phyloP scores from a whole-genome alignment of 1,284 basidiomycete genomes.

The Ceratobasidium sp. region DNA sequence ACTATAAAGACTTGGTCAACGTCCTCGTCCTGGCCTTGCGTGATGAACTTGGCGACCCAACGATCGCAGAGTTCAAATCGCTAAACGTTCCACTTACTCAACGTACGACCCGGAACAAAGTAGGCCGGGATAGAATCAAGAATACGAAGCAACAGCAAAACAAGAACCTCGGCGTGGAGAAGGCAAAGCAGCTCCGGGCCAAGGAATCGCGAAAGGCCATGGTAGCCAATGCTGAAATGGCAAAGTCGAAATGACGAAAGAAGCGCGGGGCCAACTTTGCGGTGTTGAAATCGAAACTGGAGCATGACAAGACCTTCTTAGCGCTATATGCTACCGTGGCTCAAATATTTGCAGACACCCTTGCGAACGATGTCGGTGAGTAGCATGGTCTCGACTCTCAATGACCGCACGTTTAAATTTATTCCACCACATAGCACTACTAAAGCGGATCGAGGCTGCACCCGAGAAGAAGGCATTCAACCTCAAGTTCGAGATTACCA shows the following conservation, averaged over 20 bases:
- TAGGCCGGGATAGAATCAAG: background rate
- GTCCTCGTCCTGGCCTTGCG: conserved; percentile 68
- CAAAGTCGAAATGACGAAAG: conserved; percentile 53
- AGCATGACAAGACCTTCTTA: conserved; percentile 62
- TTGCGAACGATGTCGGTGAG: conserved; percentile 62
- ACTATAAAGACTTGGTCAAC: conserved; percentile 77
- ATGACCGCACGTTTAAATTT: background rate
- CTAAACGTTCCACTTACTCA: conserved; percentile 30
- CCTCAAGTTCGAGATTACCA: conserved; percentile 63
- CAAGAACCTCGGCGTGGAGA: conserved; percentile 49
- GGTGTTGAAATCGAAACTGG: conserved; percentile 61
- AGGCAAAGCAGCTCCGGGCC: conserved; percentile 52
- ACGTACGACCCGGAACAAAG: conserved; percentile 21
- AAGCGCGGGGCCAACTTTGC: conserved; percentile 54
- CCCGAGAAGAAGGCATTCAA: conserved; percentile 53
- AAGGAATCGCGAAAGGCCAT: conserved; percentile 51
- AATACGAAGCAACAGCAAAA: conserved; percentile 30
- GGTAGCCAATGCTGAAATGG: conserved; percentile 48
- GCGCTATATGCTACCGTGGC: conserved; percentile 74
- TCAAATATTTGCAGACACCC: conserved; percentile 68
- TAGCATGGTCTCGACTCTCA: background rate
- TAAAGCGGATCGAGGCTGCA: conserved; percentile 52
- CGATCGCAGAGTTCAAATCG: conserved; percentile 49
- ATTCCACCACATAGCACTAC: conserved; percentile 17
- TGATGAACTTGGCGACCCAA: conserved; percentile 60